These are phyloP conservation scores for Penicillium diatomitis DNA, from an alignment of 495 filamentous ascomycete species.

Conservation along the genomic window DNA sequence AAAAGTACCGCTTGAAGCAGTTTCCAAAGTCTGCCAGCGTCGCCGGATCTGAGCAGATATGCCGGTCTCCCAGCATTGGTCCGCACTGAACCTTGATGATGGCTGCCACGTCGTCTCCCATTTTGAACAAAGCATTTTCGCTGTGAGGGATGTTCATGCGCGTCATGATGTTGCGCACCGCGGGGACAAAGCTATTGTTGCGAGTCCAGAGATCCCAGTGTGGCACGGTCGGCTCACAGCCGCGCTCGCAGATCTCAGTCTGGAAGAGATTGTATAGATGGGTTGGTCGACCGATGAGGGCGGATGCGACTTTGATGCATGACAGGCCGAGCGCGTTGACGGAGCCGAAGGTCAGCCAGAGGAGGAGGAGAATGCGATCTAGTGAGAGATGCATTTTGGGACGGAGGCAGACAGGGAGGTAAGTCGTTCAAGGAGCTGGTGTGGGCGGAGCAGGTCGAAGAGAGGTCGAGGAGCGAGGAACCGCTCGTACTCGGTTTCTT, in stretches of 20 bases:
- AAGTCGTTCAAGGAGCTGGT: neutral
- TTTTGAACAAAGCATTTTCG: constrained; percentile 26
- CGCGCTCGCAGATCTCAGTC: constrained; percentile 31
- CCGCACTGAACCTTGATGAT: constrained; percentile 31
- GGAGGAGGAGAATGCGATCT: constrained; percentile 12
- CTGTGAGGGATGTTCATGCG: constrained; percentile 26
- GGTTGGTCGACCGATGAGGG: constrained; percentile 26
- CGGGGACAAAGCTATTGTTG: constrained; percentile 34
- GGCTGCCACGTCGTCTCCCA: constrained; percentile 34
- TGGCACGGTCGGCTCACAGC: constrained; percentile 33
- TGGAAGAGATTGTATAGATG: constrained; percentile 33
- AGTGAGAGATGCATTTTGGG: constrained; percentile 11
- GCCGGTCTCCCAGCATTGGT: constrained; percentile 22
- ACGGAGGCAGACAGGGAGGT: neutral
- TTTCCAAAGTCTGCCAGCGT: constrained; percentile 33
- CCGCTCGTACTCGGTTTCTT: too few species aligned
- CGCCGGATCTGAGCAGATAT: constrained; percentile 31
- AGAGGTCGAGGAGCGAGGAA: too few species aligned
- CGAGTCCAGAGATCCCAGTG: constrained; percentile 41
- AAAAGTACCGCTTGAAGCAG: constrained; percentile 35
- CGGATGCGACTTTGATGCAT: constrained; percentile 32
- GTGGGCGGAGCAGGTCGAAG: neutral
- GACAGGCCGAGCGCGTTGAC: constrained; percentile 22
- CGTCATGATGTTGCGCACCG: constrained; percentile 29
- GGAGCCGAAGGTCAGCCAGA: constrained; percentile 14